phyloP scores from a whole-genome alignment of 2,329 filamentous ascomycete genomes.

The Neofusicoccum sp. region DNA sequence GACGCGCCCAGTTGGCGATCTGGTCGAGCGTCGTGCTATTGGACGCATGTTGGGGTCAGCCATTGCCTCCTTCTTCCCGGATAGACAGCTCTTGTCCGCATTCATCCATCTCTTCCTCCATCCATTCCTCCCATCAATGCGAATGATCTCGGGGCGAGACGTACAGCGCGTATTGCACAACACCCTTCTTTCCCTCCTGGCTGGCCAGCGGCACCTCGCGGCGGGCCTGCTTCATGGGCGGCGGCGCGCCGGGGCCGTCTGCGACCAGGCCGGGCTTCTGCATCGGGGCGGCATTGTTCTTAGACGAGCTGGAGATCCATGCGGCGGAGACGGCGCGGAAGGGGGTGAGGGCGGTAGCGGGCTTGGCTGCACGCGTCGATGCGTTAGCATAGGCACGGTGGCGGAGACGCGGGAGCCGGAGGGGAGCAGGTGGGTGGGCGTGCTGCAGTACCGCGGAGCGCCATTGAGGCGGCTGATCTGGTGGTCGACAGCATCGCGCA shows the following conservation, averaged over 20 bases:
- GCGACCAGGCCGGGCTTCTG: slow-evolving; percentile 50
- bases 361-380: slow-evolving; percentile 55
- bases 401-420: background rate
- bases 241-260: slow-evolving; percentile 54
- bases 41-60: background rate
- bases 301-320: slow-evolving; percentile 64
- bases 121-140: background rate
- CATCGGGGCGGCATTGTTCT: slow-evolving; percentile 60
- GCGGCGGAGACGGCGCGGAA: slow-evolving; percentile 61
- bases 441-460: slow-evolving; percentile 49
- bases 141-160: slow-evolving; percentile 37
- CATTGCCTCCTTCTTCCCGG: background rate
- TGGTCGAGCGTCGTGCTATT: slow-evolving; percentile 74
- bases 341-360: slow-evolving; percentile 60
- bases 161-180: slow-evolving; percentile 83
- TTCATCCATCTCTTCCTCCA: background rate
- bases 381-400: background rate
- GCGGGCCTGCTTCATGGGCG: slow-evolving; percentile 57
- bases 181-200: slow-evolving; percentile 76
- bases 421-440: slow-evolving; percentile 10
- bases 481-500: slow-evolving; percentile 50
- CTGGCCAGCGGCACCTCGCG: slow-evolving; percentile 72
- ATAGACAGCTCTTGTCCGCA: background rate
- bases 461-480: slow-evolving; percentile 53
- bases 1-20: slow-evolving; percentile 81